These are phyloP conservation scores for Vinca minor DNA, from an alignment of 257 asterid genomes.

Conservation along the genomic window DNA sequence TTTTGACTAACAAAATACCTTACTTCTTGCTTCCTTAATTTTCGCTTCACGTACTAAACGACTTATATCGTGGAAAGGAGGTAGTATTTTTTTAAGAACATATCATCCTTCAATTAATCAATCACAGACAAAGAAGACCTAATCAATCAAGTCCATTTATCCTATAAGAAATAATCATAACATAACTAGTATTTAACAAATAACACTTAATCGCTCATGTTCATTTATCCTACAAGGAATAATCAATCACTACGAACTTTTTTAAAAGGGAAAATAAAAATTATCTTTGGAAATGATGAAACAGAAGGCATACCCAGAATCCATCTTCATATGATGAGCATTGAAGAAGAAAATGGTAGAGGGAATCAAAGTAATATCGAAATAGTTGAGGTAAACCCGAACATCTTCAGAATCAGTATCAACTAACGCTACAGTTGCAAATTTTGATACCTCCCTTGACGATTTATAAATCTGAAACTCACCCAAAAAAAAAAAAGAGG, in stretches of 20 bases:
- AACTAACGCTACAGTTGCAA: constrained; percentile 69
- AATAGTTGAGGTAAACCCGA: constrained; percentile 74
- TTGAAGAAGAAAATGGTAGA: constrained; percentile 85
- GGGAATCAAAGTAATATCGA: constrained; percentile 69
- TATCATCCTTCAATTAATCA: neutral
- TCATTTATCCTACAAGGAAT: neutral
- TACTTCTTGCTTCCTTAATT: no score
- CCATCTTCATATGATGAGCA: constrained; percentile 98
- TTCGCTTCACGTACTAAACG: no score
- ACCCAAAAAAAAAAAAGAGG: constrained; percentile 8
- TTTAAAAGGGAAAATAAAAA: neutral
- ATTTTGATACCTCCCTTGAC: constrained; percentile 67
- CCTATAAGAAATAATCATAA: neutral
- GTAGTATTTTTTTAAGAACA: no score
- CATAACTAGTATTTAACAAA: no score
- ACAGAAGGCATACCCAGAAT: constrained; percentile 54
- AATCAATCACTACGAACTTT: neutral
- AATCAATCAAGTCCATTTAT: neutral
- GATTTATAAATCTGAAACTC: constrained; percentile 63
- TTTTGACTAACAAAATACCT: no score
- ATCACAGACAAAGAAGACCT: neutral
- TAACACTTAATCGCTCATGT: neutral
- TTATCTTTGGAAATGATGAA: neutral
- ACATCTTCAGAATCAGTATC: constrained; percentile 76
- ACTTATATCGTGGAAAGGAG: no score